Evolutionary conservation across 257 asterid genomes (phyloP), one percentile per base, ranked within the genome.

Genomic region (Petunia axillaris): DNA sequence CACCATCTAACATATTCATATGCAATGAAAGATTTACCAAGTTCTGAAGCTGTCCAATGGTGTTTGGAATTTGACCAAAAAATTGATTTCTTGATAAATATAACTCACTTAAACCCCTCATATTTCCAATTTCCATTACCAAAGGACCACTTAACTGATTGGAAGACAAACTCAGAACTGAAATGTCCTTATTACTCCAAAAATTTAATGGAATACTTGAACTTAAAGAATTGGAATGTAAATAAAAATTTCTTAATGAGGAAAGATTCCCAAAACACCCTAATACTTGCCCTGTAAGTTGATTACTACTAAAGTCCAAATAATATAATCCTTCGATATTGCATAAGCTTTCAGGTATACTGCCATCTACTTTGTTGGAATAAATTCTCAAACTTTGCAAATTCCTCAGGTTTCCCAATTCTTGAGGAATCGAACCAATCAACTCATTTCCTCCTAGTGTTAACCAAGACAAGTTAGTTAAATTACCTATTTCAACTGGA

Each of bases 401-500:
- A 48, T 80, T 80, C 8, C 15, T 54, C 10, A 83, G 4, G 8
- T 63, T 58, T 36, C 81, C 79, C 15, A 84, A 48, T 40, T 79
- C 43, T 4, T 37, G 8, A 2, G 84, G 87, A 36, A 81, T 68
- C 4, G 55, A 65, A 36, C 84, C 84, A 0, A 59, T 60, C 62
- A 81, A 41, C 1, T 70, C 78, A 59, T 80, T 84, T 3, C 4
- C n/a, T 14, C 55, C 73, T n/a, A 84, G 15, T 4, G 37, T 4
- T 15, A 84, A 16, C 53, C 2, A 38, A 4, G 59, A 3, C n/a
- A 80, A 36, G 54, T 53, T 76, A 43, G 63, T 80, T 53, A 80
- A 39, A 10, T 76, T 80, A 58, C 84, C 84, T 9, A 83, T 14
- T 48, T 66, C 81, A 65, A 25, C 41, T 3, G 86, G 86, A 58